Percentiles rank a stretch among this genome's conserved stretches.
phyloP scores from a whole-genome alignment of 1,284 basidiomycete genomes.

The Rhodotorula sp. region DNA sequence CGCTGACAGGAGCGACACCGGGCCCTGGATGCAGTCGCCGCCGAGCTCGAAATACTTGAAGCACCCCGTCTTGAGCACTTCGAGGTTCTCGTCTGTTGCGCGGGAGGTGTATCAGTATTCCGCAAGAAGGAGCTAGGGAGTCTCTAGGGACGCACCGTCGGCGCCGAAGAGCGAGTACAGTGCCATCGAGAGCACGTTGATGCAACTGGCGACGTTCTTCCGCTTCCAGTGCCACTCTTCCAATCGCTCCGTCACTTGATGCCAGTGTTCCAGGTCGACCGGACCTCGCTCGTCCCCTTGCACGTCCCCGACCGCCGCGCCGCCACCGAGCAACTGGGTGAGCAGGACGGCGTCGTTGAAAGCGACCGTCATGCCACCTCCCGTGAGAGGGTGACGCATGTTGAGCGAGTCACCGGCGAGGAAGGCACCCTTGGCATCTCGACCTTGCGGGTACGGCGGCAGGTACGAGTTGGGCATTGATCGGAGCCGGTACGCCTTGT shows the following conservation, averaged over 20 bases:
- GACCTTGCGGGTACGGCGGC: constrained; percentile 77
- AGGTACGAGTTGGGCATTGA: constrained; percentile 97
- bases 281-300: constrained; percentile 28
- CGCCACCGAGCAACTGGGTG: constrained; percentile 59
- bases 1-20: constrained; percentile 83
- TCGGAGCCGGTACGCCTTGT: constrained; percentile 65
- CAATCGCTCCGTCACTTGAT: constrained; percentile 60
- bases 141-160: constrained; percentile 62
- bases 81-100: constrained; percentile 65
- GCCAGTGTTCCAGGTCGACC: constrained; percentile 61
- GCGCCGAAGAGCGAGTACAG: constrained; percentile 86
- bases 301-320: constrained; percentile 21
- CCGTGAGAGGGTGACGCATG: constrained; percentile 97
- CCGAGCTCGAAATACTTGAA: constrained; percentile 97
- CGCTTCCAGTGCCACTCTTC: constrained; percentile 79
- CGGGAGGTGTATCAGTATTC: too few relatives aligned
- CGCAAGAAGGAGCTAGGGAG: constrained; percentile 11
- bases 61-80: constrained; percentile 85
- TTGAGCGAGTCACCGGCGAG: constrained; percentile 97
- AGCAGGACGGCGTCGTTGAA: constrained; percentile 78
- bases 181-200: constrained; percentile 87
- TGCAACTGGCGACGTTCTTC: constrained; percentile 75
- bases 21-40: constrained; percentile 82
- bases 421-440: constrained; percentile 66
- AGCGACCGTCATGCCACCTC: constrained; percentile 94